These are phyloP conservation scores for Lolium perenne DNA, from an alignment of 176 grass and related monocot genomes.

Conservation along the genomic window DNA sequence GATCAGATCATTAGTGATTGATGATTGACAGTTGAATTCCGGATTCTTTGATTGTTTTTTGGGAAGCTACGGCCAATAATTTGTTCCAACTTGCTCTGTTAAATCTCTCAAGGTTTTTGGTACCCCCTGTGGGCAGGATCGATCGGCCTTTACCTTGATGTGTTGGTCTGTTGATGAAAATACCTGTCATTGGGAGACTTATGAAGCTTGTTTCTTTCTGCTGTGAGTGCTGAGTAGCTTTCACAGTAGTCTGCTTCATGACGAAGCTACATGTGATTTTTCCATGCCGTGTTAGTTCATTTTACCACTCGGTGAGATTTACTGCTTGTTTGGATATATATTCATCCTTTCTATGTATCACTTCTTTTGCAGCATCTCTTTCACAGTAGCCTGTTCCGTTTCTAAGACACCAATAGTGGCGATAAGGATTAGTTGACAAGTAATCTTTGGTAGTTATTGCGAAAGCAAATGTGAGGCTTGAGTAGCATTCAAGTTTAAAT, in stretches of 20 bases:
- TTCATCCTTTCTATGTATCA: not conserved
- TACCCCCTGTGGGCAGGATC: conserved; percentile 45
- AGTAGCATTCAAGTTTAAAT: not conserved
- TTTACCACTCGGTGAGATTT: conserved; percentile 24
- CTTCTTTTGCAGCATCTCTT: not conserved
- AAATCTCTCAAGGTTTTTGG: conserved; percentile 48
- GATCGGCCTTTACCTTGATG: conserved; percentile 35
- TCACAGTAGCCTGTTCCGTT: not conserved
- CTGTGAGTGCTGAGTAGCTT: conserved; percentile 6
- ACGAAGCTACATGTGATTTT: conserved; percentile 41
- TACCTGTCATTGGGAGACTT: conserved; percentile 44
- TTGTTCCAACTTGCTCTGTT: conserved; percentile 44
- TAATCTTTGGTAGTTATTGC: not conserved
- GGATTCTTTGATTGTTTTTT: conserved; percentile 58
- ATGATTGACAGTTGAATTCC: conserved; percentile 22
- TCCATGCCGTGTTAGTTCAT: conserved; percentile 38
- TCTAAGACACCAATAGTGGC: too few species aligned
- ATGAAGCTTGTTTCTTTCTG: conserved; percentile 21
- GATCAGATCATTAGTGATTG: conserved; percentile 41
- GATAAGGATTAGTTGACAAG: not conserved
- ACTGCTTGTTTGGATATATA: not conserved
- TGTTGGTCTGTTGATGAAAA: conserved; percentile 50
- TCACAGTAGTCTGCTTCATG: not conserved
- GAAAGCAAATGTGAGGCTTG: not conserved
- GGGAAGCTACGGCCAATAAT: conserved; percentile 57